Base-by-base conservation (phyloP, 1,139 yeast species). In the Taphrina wiesneri region DNA sequence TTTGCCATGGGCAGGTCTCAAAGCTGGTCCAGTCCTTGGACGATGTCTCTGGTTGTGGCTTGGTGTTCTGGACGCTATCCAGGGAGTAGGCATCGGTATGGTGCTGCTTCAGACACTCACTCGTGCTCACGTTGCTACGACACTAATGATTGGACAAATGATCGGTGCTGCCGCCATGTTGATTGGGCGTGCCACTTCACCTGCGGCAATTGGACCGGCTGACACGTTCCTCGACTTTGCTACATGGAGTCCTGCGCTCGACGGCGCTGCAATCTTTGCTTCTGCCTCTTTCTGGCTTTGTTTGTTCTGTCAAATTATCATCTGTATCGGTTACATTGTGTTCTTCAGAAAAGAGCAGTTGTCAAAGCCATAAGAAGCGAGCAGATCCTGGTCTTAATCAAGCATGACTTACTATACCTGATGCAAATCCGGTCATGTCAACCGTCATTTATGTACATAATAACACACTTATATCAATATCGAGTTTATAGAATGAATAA, bases 21-120 rank as follows among this genome's bases (percentile, higher is more conserved):
- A 30, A n/a, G 67, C 65, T 3, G 68, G 67, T 4, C 67, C 68
- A 6, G 66, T 51, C 30, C 45, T 67, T 41, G 60, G 65, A 2
- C 67, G 68, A 23, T 56, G 61, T 34, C 57, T 67, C n/a, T 67
- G 68, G 68, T 54, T 67, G 5, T 67, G 67, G 67, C 63, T 67
- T 15, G 68, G 68, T 39, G 64, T 67, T 13, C 62, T 67, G 25
- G 68, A 67, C 53, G 60, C 68, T 11, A 30, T 67, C 21, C 68
- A 67, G 30, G 65, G 67, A 15, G 67, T 67, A 21, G 68, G 68
- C 6, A 59, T 67, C 41, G 68, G 68, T 36, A 67, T 67, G 67
- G 32, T 67, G n/a, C 30, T 67, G 32, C 65, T 67, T 7, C 67
- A 64, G 25, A 67, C 68, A 11, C 36, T 67, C 28, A 67, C 68